Base-by-base conservation (phyloP, 768 basidiomycete genomes). In the Omphalotus guepiniiformis region DNA sequence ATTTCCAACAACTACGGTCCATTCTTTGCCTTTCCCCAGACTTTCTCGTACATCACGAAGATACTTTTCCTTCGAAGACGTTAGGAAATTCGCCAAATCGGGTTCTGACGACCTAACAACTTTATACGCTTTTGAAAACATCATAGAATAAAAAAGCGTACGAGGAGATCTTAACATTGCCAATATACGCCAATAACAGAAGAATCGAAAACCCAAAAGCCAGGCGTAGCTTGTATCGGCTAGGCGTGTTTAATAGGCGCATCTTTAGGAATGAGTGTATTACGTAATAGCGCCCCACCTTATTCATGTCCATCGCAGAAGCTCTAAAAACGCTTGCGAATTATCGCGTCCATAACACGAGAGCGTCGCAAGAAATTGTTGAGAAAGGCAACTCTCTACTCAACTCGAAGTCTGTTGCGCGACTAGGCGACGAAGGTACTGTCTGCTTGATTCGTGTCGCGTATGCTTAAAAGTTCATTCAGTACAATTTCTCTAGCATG, bases 1-100 rank as follows among this genome's bases (percentile, higher is more conserved):
- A 63, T 99, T 99, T 0, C 95, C 94, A 83, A 93, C 89, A 0
- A 83, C 86, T 4, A 96, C 73, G 0, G 80, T 85, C 94, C 93
- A 98, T 39, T 81, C 77, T 12, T 47, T 16, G n/a, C 37, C 46
- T 19, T 47, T 47, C 7, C 18, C 45, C 13, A 15, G 25, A 1
- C 9, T 36, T 15, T 19, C n/a, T 3, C 29, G 46, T 6, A 39
- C 37, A 23, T 47, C 38, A 13, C 23, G 13, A 3, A 47, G 28
- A 23, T 47, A 47, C 2, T 32, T 23, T n/a, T 27, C 38, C 37
- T 29, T 47, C 23, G 46, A 27, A 18, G 37, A 27, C 3, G 46
- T 19, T 8, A 47, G 29, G 23, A 47, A 47, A 22, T 47, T 38
- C 7, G 46, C 46, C 38, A 47, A 39, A 30, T 18, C 30, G 9